Percentiles rank a stretch among this genome's conserved stretches.
These are phyloP conservation scores for Tylopilus intermedius DNA, from an alignment of 768 basidiomycete genomes.

Conservation along the genomic window DNA sequence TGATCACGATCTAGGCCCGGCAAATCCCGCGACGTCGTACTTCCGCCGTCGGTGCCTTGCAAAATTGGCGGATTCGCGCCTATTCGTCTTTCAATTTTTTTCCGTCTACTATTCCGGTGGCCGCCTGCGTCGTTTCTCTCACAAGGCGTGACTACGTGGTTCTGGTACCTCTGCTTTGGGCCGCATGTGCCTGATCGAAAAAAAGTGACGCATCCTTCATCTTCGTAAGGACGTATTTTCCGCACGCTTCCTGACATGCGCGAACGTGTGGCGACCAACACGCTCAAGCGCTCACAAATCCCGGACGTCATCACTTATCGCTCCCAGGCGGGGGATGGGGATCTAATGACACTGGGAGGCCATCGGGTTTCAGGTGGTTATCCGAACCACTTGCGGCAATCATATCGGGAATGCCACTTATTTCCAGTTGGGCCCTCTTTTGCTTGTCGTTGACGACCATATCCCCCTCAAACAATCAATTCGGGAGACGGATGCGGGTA, in stretches of 20 bases:
- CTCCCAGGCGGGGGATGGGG: too few relatives aligned
- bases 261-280: constrained; percentile 5
- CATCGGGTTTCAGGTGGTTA: constrained; percentile 9
- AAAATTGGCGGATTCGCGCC: neutral
- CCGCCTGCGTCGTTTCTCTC: constrained; percentile 6
- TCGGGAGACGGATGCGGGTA: neutral
- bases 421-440: too few relatives aligned
- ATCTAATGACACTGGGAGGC: neutral
- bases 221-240: constrained; percentile 5
- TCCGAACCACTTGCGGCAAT: neutral
- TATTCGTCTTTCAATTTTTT: neutral
- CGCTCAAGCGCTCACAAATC: too few relatives aligned
- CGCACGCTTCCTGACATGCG: constrained; percentile 5
- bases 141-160: constrained; percentile 6
- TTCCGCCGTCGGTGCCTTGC: constrained; percentile 22
- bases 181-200: constrained; percentile 9
- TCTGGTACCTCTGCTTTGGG: neutral
- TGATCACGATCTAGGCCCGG: constrained; percentile 22
- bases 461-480: neutral
- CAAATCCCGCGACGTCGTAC: constrained; percentile 17
- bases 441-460: constrained; percentile 1
- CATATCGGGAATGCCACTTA: constrained; percentile 5
- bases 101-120: neutral
- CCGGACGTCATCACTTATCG: neutral
- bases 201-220: neutral